Percentiles rank a stretch among this genome's conserved stretches.
These are phyloP conservation scores for Aegle marmelos DNA, from an alignment of 345 rosid species.

Conservation along the genomic window DNA sequence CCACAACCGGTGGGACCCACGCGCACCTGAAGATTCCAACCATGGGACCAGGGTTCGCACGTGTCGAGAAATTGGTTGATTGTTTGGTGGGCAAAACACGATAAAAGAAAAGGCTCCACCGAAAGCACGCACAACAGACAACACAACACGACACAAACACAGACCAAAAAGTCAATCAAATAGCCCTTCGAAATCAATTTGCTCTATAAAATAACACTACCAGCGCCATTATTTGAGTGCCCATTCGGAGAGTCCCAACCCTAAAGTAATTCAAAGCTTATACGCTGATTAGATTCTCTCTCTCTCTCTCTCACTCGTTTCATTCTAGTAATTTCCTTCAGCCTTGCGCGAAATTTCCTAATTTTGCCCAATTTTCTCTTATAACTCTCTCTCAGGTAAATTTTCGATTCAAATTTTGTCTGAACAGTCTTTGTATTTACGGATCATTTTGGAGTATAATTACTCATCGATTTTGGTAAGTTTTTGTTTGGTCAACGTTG, in stretches of 20 bases:
- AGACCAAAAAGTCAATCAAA: not conserved
- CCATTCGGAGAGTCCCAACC: not conserved
- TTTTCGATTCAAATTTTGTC: not conserved
- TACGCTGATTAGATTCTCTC: not conserved
- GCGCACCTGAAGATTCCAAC: not conserved
- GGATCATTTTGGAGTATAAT: not conserved
- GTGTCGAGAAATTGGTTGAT: constrained; percentile 9
- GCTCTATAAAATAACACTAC: not conserved
- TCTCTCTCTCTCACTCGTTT: no score
- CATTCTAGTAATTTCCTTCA: not conserved
- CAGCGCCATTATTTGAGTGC: not conserved
- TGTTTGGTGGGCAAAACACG: not conserved
- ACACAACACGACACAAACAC: no score
- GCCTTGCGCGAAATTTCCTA: not conserved
- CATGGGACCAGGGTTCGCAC: not conserved
- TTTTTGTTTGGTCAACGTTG: constrained; percentile 3
- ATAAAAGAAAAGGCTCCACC: not conserved
- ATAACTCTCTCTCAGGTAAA: not conserved
- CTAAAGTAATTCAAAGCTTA: not conserved
- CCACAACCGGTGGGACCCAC: not conserved
- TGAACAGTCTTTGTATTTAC: not conserved
- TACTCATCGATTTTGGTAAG: not conserved
- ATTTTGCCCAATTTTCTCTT: not conserved
- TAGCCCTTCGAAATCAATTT: not conserved
- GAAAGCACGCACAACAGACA: not conserved